Base-by-base conservation (phyloP, 768 basidiomycete species). In the Amanita jacksonii region DNA sequence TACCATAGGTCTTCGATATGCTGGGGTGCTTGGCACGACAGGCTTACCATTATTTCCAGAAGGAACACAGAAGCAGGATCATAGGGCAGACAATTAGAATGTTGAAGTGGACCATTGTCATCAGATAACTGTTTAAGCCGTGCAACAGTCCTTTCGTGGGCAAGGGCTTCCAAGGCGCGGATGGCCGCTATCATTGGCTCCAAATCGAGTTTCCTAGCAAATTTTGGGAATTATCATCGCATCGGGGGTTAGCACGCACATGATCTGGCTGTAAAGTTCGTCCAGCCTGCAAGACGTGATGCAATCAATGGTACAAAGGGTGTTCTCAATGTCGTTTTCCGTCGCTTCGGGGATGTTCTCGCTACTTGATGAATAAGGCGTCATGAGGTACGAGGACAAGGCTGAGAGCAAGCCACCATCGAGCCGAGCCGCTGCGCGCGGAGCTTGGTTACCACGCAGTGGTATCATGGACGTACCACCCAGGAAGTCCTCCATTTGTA, bases 401-500 rank as follows among this genome's bases (percentile, higher is more conserved):
- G 96, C 79, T 7, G 93, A 98, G 10, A 99, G 69, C 15, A 99
- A 67, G 15, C 96, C 96, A n/a, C 85, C 87, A 46, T 98, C 94
- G 38, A 68, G 76, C 60, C 84, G 68, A 22, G 77, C 63, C 36
- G 79, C 68, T 34, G 76, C 63, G 38, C 77, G 74, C 22, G 76
- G 69, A 1, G 85, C 77, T 50, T 79, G 73, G 51, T 75, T 76
- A 18, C 88, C 79, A 48, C 84, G 79, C 34, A 98, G 70, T 19
- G 96, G 94, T 52, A 98, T 98, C 68, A 81, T 83, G 5, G 89
- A 85, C 24, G 82, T 78, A 12, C 92, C 93, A n/a, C 91, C 91
- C 7, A 97, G 74, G 67, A 99, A 98, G 57, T 98, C 96, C 58
- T 96, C 94, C 87, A 96, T 93, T 59, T 94, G 90, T 8, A 96